phyloP scores from a whole-genome alignment of 2,329 filamentous ascomycete genomes.

The Trichoderma sp. region DNA sequence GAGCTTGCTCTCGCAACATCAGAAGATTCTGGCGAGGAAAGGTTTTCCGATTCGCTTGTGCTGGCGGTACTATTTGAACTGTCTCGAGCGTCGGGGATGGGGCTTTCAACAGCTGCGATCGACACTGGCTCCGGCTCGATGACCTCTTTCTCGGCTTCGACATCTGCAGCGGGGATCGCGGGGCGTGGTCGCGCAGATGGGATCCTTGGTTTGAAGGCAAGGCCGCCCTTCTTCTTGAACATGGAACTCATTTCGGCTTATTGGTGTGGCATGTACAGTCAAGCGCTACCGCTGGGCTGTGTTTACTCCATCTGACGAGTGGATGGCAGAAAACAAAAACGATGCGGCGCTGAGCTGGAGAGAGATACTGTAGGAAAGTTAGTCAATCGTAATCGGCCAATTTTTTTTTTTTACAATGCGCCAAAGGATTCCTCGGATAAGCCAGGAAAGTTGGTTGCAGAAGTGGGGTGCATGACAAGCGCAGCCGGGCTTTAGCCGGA shows the following conservation, averaged over 20 bases:
- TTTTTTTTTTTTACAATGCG: slow-evolving; percentile 20
- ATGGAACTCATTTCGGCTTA: slow-evolving; percentile 61
- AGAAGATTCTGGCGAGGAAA: background rate
- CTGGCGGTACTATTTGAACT: background rate
- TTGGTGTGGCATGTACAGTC: background rate
- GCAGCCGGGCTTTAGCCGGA: slow-evolving; percentile 39
- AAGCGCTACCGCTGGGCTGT: background rate
- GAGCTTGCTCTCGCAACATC: background rate
- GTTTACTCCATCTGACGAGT: slow-evolving; percentile 4
- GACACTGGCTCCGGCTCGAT: slow-evolving; percentile 1
- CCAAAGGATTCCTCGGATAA: slow-evolving; percentile 19
- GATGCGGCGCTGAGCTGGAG: background rate
- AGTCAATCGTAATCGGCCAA: background rate
- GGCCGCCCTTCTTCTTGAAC: slow-evolving; percentile 65
- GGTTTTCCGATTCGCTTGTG: slow-evolving; percentile 12
- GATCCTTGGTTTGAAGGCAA: slow-evolving; percentile 71
- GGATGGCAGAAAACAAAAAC: background rate
- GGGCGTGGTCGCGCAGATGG: slow-evolving; percentile 55
- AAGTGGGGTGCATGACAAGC: slow-evolving; percentile 19
- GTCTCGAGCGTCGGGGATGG: background rate
- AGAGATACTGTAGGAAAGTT: background rate
- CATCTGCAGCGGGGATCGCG: slow-evolving; percentile 42
- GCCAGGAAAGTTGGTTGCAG: slow-evolving; percentile 20
- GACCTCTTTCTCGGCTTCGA: slow-evolving; percentile 18
- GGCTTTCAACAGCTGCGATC: slow-evolving; percentile 1